Evolutionary conservation across 345 rosid genomes (phyloP).

Genomic region (Salix viminalis): DNA sequence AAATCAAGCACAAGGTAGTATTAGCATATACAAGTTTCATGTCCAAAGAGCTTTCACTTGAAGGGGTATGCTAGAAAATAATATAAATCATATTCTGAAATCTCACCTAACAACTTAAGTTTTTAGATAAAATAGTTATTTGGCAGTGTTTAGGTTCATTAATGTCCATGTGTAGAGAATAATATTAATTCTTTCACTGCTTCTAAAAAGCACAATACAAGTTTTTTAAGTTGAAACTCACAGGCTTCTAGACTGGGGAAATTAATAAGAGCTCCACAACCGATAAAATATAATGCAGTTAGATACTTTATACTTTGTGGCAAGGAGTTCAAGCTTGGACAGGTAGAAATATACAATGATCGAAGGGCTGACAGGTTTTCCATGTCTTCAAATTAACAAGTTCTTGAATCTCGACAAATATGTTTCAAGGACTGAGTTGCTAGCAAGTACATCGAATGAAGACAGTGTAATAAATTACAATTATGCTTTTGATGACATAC

Average conservation of each 20-base stretch:
- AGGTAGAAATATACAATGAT: constrained; percentile 3
- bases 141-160: no score
- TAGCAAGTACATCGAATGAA: background rate
- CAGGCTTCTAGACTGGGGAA: background rate
- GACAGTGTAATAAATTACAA: background rate
- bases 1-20: no score
- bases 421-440: constrained; percentile 9
- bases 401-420: constrained; percentile 12
- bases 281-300: background rate
- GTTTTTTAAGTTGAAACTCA: background rate
- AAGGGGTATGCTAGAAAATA: no score
- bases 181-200: background rate
- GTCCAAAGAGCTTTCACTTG: no score
- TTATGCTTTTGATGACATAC: no score
- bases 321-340: constrained; percentile 11
- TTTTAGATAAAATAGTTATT: no score
- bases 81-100: no score
- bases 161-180: no score
- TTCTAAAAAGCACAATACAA: background rate
- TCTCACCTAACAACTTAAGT: no score
- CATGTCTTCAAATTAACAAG: constrained; percentile 10
- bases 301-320: constrained; percentile 8
- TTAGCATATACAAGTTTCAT: fast-evolving
- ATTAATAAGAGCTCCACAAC: background rate
- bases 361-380: constrained; percentile 10